These are phyloP conservation scores for Trichaptum fuscoviolaceum DNA, from an alignment of 768 basidiomycete species.

Conservation along the genomic window DNA sequence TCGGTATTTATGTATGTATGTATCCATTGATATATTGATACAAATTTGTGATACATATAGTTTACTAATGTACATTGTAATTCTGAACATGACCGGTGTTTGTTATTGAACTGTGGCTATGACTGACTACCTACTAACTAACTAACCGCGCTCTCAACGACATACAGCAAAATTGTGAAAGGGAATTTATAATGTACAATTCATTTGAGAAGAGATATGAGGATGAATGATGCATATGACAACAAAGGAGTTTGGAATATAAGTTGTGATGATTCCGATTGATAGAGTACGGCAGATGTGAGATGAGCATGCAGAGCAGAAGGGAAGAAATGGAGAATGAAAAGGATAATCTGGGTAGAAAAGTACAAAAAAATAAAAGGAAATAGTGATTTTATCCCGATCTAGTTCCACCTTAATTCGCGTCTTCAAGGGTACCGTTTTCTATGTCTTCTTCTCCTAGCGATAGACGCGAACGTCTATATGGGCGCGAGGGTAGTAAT, in stretches of 20 bases:
- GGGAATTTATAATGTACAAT: not conserved
- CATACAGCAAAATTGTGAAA: not conserved
- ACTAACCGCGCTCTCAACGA: not conserved
- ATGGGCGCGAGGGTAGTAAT: not conserved
- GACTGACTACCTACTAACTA: not conserved
- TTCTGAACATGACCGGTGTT: not conserved
- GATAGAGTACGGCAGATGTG: not conserved
- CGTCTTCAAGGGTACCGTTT: not conserved
- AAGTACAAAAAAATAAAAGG: not conserved
- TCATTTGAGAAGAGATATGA: not conserved
- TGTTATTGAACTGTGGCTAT: not conserved
- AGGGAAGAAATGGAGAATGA: not conserved
- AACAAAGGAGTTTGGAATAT: not conserved
- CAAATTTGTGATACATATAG: not conserved
- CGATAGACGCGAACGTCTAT: not conserved
- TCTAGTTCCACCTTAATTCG: not conserved
- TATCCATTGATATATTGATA: not conserved
- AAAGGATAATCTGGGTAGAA: not conserved
- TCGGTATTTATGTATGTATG: not conserved
- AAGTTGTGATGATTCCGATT: not conserved
- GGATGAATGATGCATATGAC: not conserved
- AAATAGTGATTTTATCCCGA: not conserved
- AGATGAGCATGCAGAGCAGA: not conserved
- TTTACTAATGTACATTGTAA: not conserved
- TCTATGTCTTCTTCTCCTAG: not conserved